Conservation (phyloP, 495 filamentous ascomycete genomes). For the Rhizodiscina lignyota region DNA sequence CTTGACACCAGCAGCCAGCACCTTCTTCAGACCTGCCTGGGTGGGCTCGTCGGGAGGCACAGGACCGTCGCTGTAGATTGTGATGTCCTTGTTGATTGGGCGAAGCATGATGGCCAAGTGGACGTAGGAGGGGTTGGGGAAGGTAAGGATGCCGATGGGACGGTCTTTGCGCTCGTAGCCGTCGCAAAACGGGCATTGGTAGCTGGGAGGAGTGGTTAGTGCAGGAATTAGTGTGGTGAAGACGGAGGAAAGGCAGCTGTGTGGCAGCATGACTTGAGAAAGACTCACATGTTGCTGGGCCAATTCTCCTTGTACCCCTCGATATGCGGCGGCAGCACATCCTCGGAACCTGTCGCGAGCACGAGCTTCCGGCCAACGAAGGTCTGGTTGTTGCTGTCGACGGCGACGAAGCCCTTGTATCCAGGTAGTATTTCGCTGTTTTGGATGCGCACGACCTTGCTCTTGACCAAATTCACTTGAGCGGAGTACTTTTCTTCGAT, state of each 20-base stretch:
- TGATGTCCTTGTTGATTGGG: slow-evolving; percentile 5
- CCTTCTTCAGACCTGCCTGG: slow-evolving; percentile 2
- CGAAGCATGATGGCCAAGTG: slow-evolving; percentile 6
- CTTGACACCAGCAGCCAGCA: slow-evolving; percentile 4
- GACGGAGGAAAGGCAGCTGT: too few relatives aligned
- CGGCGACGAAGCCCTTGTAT: background rate
- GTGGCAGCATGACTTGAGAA: too few relatives aligned
- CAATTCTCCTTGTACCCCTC: too few relatives aligned
- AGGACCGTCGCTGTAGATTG: slow-evolving; percentile 8
- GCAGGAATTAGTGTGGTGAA: too few relatives aligned
- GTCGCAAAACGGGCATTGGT: background rate
- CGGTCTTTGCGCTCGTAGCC: too few relatives aligned
- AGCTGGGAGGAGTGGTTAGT: too few relatives aligned
- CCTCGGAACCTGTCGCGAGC: background rate
- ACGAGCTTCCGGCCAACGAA: background rate
- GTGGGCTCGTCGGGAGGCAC: background rate
- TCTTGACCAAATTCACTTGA: slow-evolving; percentile 18
- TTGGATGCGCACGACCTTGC: slow-evolving; percentile 9
- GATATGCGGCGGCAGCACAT: background rate
- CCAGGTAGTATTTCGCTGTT: background rate
- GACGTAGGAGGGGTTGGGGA: slow-evolving; percentile 1
- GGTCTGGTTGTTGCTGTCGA: background rate
- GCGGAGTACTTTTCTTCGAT: slow-evolving; percentile 28
- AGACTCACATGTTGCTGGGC: too few relatives aligned
- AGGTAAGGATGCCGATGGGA: slow-evolving; percentile 8